Percentiles rank a stretch among this genome's conserved stretches.
Evolutionary conservation across 306 rosid genomes (phyloP).

Genomic region (Quercus mongolica): DNA sequence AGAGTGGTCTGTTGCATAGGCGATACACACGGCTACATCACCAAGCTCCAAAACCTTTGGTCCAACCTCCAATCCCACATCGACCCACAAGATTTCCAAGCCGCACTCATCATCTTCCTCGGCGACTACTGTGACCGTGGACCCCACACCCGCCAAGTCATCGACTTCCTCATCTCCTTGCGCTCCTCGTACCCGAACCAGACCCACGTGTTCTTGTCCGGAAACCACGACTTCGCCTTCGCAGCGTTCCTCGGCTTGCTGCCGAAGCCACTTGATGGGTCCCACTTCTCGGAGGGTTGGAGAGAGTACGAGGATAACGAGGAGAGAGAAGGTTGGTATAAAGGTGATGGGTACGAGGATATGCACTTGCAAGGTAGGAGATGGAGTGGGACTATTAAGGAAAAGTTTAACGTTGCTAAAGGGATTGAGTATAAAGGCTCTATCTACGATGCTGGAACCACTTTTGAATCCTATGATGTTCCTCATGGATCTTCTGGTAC

Average conservation of each 20-base stretch:
- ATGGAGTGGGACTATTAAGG: constrained; percentile 68
- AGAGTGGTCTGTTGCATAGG: constrained; percentile 65
- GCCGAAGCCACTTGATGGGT: constrained; percentile 63
- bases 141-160: constrained; percentile 52
- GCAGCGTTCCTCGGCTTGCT: constrained; percentile 63
- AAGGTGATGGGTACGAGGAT: constrained; percentile 54
- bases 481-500: constrained; percentile 86
- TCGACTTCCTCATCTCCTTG: constrained; percentile 58
- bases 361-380: constrained; percentile 90
- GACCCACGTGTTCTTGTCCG: constrained; percentile 66
- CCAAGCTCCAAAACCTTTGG: constrained; percentile 71
- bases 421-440: constrained; percentile 68
- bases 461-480: constrained; percentile 78
- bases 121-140: constrained; percentile 97
- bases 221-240: constrained; percentile 84
- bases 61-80: constrained; percentile 48
- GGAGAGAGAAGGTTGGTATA: constrained; percentile 79
- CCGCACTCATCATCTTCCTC: constrained; percentile 74
- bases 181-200: constrained; percentile 61
- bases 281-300: constrained; percentile 52
- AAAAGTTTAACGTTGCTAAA: constrained; percentile 36
- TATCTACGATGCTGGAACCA: constrained; percentile 74
- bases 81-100: constrained; percentile 31
- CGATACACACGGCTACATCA: constrained; percentile 71
- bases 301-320: constrained; percentile 56